Conservation (phyloP, 139 green algal species). For the Chlorella sp. region DNA sequence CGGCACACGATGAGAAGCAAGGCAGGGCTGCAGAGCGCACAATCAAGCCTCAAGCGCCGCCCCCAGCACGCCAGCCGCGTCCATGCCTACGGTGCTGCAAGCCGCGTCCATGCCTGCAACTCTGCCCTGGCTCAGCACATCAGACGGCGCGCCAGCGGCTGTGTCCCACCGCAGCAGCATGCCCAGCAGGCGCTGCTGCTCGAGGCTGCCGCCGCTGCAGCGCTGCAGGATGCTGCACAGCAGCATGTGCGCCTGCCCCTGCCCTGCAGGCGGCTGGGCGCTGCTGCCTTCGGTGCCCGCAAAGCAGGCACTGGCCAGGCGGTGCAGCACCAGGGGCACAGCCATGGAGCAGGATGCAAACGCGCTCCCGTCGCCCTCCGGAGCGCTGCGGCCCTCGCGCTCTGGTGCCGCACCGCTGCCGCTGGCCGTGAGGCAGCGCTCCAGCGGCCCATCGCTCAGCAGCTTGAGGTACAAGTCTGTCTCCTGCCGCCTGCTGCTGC, state of each 20-base stretch:
- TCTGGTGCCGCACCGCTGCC: not conserved
- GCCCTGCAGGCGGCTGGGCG: not conserved
- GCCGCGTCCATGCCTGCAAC: not conserved
- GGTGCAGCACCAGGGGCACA: constrained; percentile 33
- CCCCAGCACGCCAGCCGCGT: constrained; percentile 6
- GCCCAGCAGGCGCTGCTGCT: constrained; percentile 13
- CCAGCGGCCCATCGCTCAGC: constrained; percentile 11
- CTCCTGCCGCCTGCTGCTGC: not conserved
- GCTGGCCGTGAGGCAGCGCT: constrained; percentile 11
- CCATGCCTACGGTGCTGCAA: not conserved
- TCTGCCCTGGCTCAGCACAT: not conserved
- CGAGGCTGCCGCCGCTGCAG: not conserved
- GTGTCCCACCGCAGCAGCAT: constrained; percentile 37
- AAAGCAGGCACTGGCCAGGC: constrained; percentile 36
- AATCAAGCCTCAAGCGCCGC: not conserved
- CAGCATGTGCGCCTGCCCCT: not conserved
- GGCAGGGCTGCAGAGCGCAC: no score
- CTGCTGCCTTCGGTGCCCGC: no score
- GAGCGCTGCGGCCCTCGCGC: no score
- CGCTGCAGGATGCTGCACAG: constrained; percentile 5
- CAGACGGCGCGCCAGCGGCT: not conserved
- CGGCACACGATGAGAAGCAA: no score
- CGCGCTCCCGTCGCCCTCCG: not conserved
- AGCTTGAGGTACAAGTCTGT: constrained; percentile 15
- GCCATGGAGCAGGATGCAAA: not conserved